Evolutionary conservation across 192 early-diverging fungal genomes (phyloP), one percentile per base, ranked within the genome.

Genomic region (Ambispora gerdemannii): DNA sequence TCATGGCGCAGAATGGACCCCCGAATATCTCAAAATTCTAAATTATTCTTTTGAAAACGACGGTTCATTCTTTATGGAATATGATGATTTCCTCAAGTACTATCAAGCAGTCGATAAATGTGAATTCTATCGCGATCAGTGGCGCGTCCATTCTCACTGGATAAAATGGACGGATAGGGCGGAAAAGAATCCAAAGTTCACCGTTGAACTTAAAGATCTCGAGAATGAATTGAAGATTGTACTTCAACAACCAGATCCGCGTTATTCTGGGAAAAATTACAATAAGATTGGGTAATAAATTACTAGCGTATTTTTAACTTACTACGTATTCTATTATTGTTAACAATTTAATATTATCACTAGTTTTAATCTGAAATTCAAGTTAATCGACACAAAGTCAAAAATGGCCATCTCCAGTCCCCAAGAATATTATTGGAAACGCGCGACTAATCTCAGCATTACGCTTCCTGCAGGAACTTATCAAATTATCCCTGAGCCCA

Each of bases 1-100:
- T 58, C 0, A 1, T 13, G 28, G 55, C 55, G 1, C 13, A 28
- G 55, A 58, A 20, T 58, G 55, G 55, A 30, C 13, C 1, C 55
- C 55, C 11, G 20, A 58, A 2, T 27, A 4, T 1, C 4, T 1
- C 1, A 24, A 10, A 22, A 1, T 0, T 13, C 28, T 58, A 10
- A 4, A 58, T 0, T 58, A 58, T 4, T 58, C 55, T 20, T 30
- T 58, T 30, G 1, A 20, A 28, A 30, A 58, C 24, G 55, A 58
- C 2, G 55, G 55, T 58, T 58, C 55, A 1, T 58, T 58, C 55
- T 58, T 58, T 25, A 58, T 58, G 55, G 4, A 1, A 20, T 58
- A 20, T 2, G 55, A 58, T 24, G 24, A 24, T 30, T 58, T 58
- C 28, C 28, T 58, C 22, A 58, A 4, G 11, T 11, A 58, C 13